Conservation (phyloP, 495 filamentous ascomycete species). For the Penicillium flavigenum region DNA sequence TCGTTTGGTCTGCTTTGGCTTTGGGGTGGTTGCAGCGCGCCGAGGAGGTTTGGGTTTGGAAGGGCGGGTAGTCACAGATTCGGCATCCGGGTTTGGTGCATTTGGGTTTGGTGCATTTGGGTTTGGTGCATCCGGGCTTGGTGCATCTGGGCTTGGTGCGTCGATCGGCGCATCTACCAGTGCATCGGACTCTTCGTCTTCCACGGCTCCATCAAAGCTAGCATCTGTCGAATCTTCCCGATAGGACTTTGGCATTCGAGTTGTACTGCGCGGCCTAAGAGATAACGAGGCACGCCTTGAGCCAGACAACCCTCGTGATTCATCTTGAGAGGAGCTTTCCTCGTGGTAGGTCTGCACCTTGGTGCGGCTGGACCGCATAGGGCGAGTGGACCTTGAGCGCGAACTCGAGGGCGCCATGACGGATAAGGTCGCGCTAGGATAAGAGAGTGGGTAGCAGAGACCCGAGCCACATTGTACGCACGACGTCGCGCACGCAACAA, state of each 20-base stretch:
- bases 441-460: constrained; percentile 6
- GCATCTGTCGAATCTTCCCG: constrained; percentile 48
- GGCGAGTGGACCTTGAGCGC: constrained; percentile 27
- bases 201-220: constrained; percentile 18
- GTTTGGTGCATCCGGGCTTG: not conserved
- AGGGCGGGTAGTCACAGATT: not conserved
- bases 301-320: constrained; percentile 12
- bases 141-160: constrained; percentile 7
- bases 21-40: constrained; percentile 15
- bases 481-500: not conserved
- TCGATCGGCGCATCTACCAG: constrained; percentile 11
- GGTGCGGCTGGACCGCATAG: constrained; percentile 42
- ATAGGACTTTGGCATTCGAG: constrained; percentile 38
- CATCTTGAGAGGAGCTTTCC: constrained; percentile 37
- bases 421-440: constrained; percentile 16
- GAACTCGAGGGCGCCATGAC: constrained; percentile 33
- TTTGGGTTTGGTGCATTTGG: constrained; percentile 4
- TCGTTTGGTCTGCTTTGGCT: constrained; percentile 23
- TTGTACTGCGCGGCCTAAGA: constrained; percentile 37
- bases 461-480: constrained; percentile 5
- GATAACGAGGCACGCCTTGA: constrained; percentile 27
- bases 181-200: constrained; percentile 17
- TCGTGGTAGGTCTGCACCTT: constrained; percentile 44
- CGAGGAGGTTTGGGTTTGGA: not conserved
- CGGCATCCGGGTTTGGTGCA: constrained; percentile 1